Percentiles rank a stretch among this genome's conserved stretches.
phyloP scores from a whole-genome alignment of 306 rosid genomes.

The Gastrolobium villosum region DNA sequence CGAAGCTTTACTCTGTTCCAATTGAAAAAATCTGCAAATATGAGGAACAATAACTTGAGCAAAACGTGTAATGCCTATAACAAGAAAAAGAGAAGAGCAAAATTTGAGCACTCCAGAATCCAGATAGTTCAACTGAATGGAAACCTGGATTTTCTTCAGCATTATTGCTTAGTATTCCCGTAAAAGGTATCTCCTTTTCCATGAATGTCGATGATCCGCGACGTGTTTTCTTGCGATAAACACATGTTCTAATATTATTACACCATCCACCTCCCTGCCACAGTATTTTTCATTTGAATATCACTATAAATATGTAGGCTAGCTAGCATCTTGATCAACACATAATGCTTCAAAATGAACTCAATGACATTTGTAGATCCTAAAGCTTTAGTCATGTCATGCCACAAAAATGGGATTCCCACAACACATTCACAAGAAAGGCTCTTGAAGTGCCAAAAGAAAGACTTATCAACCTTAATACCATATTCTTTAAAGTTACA shows the following conservation, averaged over 20 bases:
- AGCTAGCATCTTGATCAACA: slow-evolving; percentile 14
- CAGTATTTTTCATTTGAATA: slow-evolving; percentile 45
- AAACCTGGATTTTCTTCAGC: slow-evolving; percentile 91
- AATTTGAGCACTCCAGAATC: slow-evolving; percentile 1
- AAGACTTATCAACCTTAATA: slow-evolving; percentile 9
- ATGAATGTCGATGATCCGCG: slow-evolving; percentile 84
- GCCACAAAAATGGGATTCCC: slow-evolving; percentile 30
- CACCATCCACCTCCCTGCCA: slow-evolving; percentile 99
- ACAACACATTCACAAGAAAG: slow-evolving; percentile 28
- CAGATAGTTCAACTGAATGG: slow-evolving; percentile 29
- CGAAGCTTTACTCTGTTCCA: slow-evolving; percentile 98
- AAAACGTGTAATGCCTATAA: slow-evolving; percentile 8
- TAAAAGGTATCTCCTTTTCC: slow-evolving; percentile 84
- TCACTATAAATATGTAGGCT: slow-evolving; percentile 3
- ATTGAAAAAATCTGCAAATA: slow-evolving; percentile 85
- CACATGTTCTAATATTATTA: slow-evolving; percentile 77
- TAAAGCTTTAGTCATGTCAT: not conserved
- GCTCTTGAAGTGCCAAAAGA: slow-evolving; percentile 1
- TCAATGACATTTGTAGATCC: slow-evolving; percentile 12
- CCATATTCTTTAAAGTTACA: not conserved
- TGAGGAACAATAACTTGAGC: slow-evolving; percentile 36
- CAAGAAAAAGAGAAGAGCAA: slow-evolving; percentile 14
- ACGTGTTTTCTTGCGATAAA: slow-evolving; percentile 81
- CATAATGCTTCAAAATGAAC: not conserved
- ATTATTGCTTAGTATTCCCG: slow-evolving; percentile 82